phyloP scores from a whole-genome alignment of 345 rosid genomes.

The Cochlearia excelsa region DNA sequence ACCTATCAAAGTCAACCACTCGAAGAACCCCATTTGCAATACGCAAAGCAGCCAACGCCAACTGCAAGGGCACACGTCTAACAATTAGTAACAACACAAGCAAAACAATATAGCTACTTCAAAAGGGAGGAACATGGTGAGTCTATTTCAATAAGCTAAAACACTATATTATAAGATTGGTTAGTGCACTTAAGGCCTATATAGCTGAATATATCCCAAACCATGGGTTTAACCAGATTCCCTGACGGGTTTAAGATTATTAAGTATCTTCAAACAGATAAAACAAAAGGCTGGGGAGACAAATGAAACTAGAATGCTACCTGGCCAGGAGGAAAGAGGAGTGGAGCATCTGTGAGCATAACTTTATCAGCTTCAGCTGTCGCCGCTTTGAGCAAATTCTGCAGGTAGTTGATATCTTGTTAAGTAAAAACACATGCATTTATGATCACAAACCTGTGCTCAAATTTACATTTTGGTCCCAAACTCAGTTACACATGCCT shows the following conservation, averaged over 20 bases:
- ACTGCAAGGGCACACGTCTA: constrained; percentile 40
- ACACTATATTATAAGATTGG: not conserved
- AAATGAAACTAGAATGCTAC: constrained; percentile 35
- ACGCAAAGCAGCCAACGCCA: constrained; percentile 83
- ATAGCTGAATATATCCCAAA: not conserved
- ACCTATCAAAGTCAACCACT: constrained; percentile 79
- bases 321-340: constrained; percentile 92
- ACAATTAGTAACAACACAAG: constrained; percentile 13
- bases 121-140: constrained; percentile 12
- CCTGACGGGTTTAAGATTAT: constrained; percentile 1
- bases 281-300: constrained; percentile 1
- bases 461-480: constrained; percentile 2
- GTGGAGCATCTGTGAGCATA: constrained; percentile 93
- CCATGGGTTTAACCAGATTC: constrained; percentile 4
- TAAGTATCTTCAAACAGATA: not conserved
- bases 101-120: too few species aligned
- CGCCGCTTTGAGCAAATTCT: constrained; percentile 68
- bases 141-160: constrained; percentile 1
- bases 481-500: constrained; percentile 8
- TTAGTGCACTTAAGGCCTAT: not conserved
- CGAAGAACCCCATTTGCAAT: constrained; percentile 55
- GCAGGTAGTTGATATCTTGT: constrained; percentile 15
- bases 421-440: constrained; percentile 9
- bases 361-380: constrained; percentile 69
- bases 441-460: not conserved